Base-by-base conservation (phyloP, 2,329 filamentous ascomycete species). In the Pyrenophora seminiperda region DNA sequence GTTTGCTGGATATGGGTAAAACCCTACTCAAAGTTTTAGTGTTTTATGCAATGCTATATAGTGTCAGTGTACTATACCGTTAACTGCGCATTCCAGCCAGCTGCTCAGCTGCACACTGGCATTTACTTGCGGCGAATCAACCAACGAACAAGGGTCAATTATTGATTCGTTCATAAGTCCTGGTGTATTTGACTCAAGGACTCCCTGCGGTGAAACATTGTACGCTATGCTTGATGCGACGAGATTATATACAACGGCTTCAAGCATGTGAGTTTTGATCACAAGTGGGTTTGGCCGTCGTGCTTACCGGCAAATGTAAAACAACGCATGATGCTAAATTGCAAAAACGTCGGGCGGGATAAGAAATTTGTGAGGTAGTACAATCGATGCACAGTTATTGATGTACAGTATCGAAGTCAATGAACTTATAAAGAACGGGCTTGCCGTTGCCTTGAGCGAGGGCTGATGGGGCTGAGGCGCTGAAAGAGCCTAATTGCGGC, bases 1-100 rank as follows among this genome's bases (percentile, higher is more conserved):
- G 40, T 71, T 71, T 19, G 46, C 66, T 15, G 68, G 68, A 30
- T 59, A 71, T 1, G 67, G 68, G 37, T 70, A 71, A 50, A 71
- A 70, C 1, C 56, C 65, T 70, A 1, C 3, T 11, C 3, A 9
- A 2, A n/a, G 3, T 4, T 10, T 56, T 30, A 55, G 48, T 11
- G 30, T 24, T 3, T 2, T 13, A 1, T 4, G 7, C 2, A 3
- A 6, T 9, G 3, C 1, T 3, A 3, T 5, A 3, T 13, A 3
- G 13, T 24, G 36, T 13, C 43, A 13, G 14, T 14, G 4, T n/a
- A 18, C 20, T 7, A 7, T 42, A 70, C 66, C 58, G 31, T 71
- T 71, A 2, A 67, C 59, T 17, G 66, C 62, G 31, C 68, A 71
- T 50, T 69, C 65, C 10, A 69, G 19, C 68, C 68, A 71, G 32